A percentile compares a stretch with the other conserved stretches of the same genome.
Conservation (phyloP, 179 eudicot genomes). For the Kewa caespitosa region DNA sequence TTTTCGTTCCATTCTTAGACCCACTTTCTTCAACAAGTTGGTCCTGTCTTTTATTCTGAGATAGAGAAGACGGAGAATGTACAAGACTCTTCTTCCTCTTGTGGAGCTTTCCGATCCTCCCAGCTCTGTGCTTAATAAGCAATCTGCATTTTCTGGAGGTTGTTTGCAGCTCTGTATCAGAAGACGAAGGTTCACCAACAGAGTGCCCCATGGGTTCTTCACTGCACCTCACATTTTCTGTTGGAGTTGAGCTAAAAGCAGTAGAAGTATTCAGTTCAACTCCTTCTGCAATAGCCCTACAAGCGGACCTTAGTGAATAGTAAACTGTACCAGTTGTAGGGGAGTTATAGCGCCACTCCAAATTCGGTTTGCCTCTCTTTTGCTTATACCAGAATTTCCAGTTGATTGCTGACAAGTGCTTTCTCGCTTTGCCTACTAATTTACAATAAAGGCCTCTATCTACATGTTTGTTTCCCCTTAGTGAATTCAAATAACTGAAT, state of each 20-base stretch:
- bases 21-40: slow-evolving; percentile 2
- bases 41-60: not conserved
- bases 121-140: slow-evolving; percentile 1
- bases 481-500: slow-evolving; percentile 27
- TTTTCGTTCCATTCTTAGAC: slow-evolving; percentile 3
- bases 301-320: slow-evolving; percentile 50
- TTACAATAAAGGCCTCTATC: not conserved
- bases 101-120: slow-evolving; percentile 17
- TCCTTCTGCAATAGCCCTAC: slow-evolving; percentile 36
- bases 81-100: slow-evolving; percentile 31
- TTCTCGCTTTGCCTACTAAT: slow-evolving; percentile 42
- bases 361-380: slow-evolving; percentile 26
- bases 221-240: slow-evolving; percentile 2
- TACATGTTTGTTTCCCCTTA: not conserved
- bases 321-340: slow-evolving; percentile 44
- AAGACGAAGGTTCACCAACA: slow-evolving; percentile 10
- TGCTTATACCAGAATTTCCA: slow-evolving; percentile 49
- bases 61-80: not conserved
- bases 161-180: slow-evolving; percentile 8
- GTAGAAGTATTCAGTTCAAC: not conserved
- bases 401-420: slow-evolving; percentile 64
- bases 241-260: slow-evolving; percentile 14
- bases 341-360: slow-evolving; percentile 49
- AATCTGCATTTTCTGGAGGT: slow-evolving; percentile 18
- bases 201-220: slow-evolving; percentile 23